Evolutionary conservation across 2,329 filamentous ascomycete species (phyloP).

Genomic region (Neofusicoccum laricinum): DNA sequence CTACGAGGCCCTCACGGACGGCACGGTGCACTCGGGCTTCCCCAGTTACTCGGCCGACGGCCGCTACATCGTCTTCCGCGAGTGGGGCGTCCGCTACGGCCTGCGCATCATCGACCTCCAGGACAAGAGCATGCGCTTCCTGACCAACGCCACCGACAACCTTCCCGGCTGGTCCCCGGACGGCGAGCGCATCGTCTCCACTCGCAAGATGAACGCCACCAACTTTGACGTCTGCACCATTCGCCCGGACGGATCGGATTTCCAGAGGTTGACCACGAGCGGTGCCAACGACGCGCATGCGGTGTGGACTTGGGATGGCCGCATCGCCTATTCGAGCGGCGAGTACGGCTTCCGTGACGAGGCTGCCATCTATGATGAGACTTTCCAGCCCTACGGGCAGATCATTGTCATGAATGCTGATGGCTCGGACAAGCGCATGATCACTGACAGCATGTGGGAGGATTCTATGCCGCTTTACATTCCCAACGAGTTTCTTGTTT

Average conservation of each 20-base stretch:
- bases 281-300: constrained; percentile 45
- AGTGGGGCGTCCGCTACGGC: constrained; percentile 31
- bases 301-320: constrained; percentile 43
- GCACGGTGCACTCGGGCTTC: constrained; percentile 39
- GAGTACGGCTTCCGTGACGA: constrained; percentile 47
- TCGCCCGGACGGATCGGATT: constrained; percentile 39
- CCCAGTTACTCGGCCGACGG: constrained; percentile 40
- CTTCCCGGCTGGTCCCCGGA: constrained; percentile 40
- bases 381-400: constrained; percentile 47
- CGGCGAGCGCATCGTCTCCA: constrained; percentile 40
- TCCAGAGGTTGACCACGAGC: constrained; percentile 33
- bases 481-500: constrained; percentile 18
- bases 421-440: constrained; percentile 26
- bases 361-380: constrained; percentile 40
- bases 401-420: constrained; percentile 45
- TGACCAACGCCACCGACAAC: constrained; percentile 42
- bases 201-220: constrained; percentile 31
- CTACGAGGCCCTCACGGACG: constrained; percentile 34
- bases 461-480: constrained; percentile 23
- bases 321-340: constrained; percentile 41
- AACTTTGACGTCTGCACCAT: constrained; percentile 45
- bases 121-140: constrained; percentile 24
- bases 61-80: constrained; percentile 36
- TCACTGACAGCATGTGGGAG: constrained; percentile 23
- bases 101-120: constrained; percentile 34